Base-by-base conservation (phyloP, 192 early-diverging fungal species). In the Coemansia sp. region DNA sequence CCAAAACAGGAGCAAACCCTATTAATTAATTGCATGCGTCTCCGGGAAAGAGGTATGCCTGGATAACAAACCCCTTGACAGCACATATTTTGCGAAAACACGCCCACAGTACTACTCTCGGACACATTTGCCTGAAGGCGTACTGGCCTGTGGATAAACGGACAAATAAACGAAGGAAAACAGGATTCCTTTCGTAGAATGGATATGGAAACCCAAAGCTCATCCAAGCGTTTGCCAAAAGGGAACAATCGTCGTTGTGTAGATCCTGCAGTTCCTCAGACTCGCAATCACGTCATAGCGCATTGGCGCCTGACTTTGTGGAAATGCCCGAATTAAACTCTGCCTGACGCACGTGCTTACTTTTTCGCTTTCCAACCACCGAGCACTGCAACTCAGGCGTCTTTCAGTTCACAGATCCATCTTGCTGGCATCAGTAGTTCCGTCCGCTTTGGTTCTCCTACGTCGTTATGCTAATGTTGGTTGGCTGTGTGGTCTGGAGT, bases 271-370 rank as follows among this genome's bases (percentile, higher is more conserved):
- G 44, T 18, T 46, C 44, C 18, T 46, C 18, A 5, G 44, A 46
- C 44, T 4, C 18, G 44, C 12, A 5, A 46, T 46, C 44, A 18
- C 44, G 44, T 46, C 44, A 46, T 46, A 18, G 11, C 18, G 44
- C 44, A 46, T 46, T 46, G 14, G 44, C 44, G 44, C 44, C 44
- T 46, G 44, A 46, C 44, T 46, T 46, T 46, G 44, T 46, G 44
- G 44, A 46, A 46, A 46, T 46, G 44, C 44, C 44, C 39, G 6
- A 46, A 0, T 46, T 46, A 30, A 3, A 1, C 30, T 46, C 18
- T 46, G 15, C 14, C 0, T 18, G 44, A 46, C 18, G 44, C 44
- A 46, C 44, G 44, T 46, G 44, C 44, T 46, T 30, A 14, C 44
- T 46, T 46, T 18, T 46, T 46, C 16, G 6, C 44, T 18, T 46